Conservation (phyloP, 1,139 yeast species). For the Scheffersomyces cryptocercus region DNA sequence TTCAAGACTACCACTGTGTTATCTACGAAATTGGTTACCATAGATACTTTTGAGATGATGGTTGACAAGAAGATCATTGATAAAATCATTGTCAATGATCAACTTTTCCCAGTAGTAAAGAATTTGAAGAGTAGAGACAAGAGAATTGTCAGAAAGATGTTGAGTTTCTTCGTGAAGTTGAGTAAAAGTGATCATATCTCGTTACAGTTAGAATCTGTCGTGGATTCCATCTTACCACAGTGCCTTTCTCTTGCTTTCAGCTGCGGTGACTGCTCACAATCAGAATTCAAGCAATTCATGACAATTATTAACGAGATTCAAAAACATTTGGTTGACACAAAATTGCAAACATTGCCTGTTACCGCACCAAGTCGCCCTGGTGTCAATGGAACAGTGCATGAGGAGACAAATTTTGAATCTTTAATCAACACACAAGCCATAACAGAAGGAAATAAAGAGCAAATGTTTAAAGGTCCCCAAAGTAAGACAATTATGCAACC, state of each 20-base stretch:
- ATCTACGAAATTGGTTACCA: slow-evolving; percentile 70
- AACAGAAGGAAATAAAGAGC: slow-evolving; percentile 29
- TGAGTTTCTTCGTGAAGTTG: slow-evolving; percentile 52
- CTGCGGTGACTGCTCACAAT: slow-evolving; percentile 40
- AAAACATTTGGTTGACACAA: slow-evolving; percentile 27
- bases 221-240: slow-evolving; percentile 42
- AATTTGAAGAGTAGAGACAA: slow-evolving; percentile 78
- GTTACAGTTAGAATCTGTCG: slow-evolving; percentile 36
- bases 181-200: slow-evolving; percentile 38
- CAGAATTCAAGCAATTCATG: slow-evolving; percentile 37
- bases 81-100: slow-evolving; percentile 70
- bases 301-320: slow-evolving; percentile 29
- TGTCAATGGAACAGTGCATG: slow-evolving; percentile 9
- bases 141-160: slow-evolving; percentile 57
- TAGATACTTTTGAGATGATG: slow-evolving; percentile 62
- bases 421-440: slow-evolving; percentile 37
- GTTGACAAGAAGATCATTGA: slow-evolving; percentile 65
- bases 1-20: slow-evolving; percentile 83
- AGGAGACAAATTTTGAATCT: slow-evolving; percentile 25
- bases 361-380: slow-evolving; percentile 4
- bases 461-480: slow-evolving; percentile 24
- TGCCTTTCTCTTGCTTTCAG: slow-evolving; percentile 41
- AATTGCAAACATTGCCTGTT: slow-evolving; percentile 27
- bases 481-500: slow-evolving; percentile 16
- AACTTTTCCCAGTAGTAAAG: slow-evolving; percentile 71